Percentiles rank a stretch among this genome's conserved stretches.
These are phyloP conservation scores for Colletotrichum lindemuthianum DNA, from an alignment of 2,329 filamentous ascomycete genomes.

Conservation along the genomic window DNA sequence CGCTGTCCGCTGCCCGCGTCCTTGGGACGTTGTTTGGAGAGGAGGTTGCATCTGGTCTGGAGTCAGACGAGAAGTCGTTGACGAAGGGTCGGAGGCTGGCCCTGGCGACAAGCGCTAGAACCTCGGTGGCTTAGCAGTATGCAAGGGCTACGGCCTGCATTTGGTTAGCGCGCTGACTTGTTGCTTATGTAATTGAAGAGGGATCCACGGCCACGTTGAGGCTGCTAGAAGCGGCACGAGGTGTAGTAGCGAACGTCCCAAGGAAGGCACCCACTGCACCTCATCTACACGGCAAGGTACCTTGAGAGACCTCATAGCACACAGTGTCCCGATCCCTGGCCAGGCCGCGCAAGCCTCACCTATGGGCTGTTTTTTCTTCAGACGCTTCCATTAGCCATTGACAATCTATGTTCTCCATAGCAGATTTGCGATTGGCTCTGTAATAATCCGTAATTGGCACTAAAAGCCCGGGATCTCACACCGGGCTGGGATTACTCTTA, in stretches of 20 bases:
- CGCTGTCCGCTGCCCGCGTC: not conserved
- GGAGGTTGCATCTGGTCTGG: conserved; percentile 10
- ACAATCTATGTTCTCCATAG: too few relatives aligned
- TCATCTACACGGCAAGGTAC: too few relatives aligned
- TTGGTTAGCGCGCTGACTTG: conserved; percentile 15
- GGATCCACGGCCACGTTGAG: not conserved
- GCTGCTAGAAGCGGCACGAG: conserved; percentile 19
- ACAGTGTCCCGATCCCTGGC: not conserved
- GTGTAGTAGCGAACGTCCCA: too few relatives aligned
- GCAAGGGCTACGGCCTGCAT: conserved; percentile 19
- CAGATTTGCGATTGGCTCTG: too few relatives aligned
- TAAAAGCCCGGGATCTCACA: too few relatives aligned
- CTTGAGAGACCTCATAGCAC: too few relatives aligned
- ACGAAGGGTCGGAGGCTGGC: conserved; percentile 25
- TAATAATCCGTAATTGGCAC: too few relatives aligned
- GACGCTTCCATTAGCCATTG: too few relatives aligned
- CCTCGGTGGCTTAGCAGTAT: not conserved
- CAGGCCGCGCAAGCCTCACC: conserved; percentile 32
- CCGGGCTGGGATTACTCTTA: too few relatives aligned
- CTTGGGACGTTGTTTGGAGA: conserved; percentile 1
- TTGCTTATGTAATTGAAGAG: not conserved
- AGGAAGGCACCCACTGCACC: too few relatives aligned
- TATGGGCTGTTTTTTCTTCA: not conserved
- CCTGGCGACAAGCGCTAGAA: conserved; percentile 5
- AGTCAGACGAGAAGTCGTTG: conserved; percentile 8